phyloP scores from a whole-genome alignment of 1,284 basidiomycete genomes.

The Cystobasidiaceae sp. region DNA sequence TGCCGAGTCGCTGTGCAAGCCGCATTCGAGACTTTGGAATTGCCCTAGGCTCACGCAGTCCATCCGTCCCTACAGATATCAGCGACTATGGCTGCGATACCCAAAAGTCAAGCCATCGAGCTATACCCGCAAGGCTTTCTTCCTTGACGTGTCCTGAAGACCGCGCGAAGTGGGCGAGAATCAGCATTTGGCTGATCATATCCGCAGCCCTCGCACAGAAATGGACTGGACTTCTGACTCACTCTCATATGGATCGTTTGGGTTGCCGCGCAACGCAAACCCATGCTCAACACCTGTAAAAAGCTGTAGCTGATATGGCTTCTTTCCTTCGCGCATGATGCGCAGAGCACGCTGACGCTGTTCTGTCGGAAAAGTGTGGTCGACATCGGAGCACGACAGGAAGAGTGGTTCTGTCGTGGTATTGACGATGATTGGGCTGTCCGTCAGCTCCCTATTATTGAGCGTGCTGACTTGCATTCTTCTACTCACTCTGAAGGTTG shows the following conservation, averaged over 20 bases:
- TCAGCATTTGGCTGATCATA: neutral
- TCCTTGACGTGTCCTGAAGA: neutral
- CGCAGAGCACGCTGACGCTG: slow-evolving; percentile 52
- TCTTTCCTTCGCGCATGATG: slow-evolving; percentile 51
- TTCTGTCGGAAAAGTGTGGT: slow-evolving; percentile 51
- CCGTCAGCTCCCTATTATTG: neutral
- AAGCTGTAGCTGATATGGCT: slow-evolving; percentile 53
- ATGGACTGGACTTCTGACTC: too few relatives aligned
- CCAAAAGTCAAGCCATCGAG: neutral
- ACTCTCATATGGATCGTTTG: slow-evolving; percentile 32
- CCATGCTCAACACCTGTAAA: slow-evolving; percentile 54
- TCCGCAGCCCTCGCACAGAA: neutral
- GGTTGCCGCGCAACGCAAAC: slow-evolving; percentile 51
- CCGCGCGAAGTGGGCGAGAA: neutral
- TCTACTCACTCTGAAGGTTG: slow-evolving; percentile 51
- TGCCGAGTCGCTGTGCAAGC: too few relatives aligned
- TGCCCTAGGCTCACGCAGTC: too few relatives aligned
- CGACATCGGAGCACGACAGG: slow-evolving; percentile 47
- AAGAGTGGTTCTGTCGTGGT: neutral
- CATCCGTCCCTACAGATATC: too few relatives aligned
- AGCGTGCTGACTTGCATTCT: too few relatives aligned
- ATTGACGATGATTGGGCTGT: neutral
- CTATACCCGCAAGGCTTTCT: neutral
- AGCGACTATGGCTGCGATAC: neutral
- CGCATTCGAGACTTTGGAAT: too few relatives aligned